Percentiles rank a stretch among this genome's conserved stretches.
Conservation (phyloP, 768 basidiomycete genomes). For the Trametes punicea region DNA sequence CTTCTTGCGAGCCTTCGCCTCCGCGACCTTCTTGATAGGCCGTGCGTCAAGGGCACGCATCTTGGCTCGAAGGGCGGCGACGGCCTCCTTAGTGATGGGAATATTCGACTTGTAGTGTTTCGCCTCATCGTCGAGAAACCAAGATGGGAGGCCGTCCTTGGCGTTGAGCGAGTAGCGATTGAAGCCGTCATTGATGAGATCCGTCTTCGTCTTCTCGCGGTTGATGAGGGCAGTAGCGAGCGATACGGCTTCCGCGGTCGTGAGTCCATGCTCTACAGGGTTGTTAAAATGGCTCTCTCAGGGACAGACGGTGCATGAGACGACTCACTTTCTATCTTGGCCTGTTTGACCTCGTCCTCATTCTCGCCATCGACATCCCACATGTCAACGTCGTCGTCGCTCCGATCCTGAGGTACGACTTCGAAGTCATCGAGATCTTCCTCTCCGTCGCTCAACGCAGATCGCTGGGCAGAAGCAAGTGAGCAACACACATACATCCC, state of each 20-base stretch:
- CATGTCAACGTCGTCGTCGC: constrained; percentile 57
- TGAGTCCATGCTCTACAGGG: constrained; percentile 68
- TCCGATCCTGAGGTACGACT: constrained; percentile 59
- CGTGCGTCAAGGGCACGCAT: constrained; percentile 93
- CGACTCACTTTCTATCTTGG: constrained; percentile 64
- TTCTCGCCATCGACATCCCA: constrained; percentile 85
- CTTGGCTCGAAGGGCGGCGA: constrained; percentile 79
- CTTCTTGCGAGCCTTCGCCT: constrained; percentile 98
- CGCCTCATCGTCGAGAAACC: constrained; percentile 97
- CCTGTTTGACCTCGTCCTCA: constrained; percentile 63
- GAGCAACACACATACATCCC: neutral
- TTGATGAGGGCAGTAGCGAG: constrained; percentile 91
- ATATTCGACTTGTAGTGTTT: constrained; percentile 93
- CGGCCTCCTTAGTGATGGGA: constrained; percentile 95
- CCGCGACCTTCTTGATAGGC: constrained; percentile 98
- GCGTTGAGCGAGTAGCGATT: constrained; percentile 88
- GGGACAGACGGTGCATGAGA: neutral
- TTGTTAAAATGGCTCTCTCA: neutral
- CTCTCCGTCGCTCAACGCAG: constrained; percentile 33
- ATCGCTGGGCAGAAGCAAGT: neutral
- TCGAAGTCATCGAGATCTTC: constrained; percentile 64
- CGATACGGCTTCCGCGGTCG: constrained; percentile 86
- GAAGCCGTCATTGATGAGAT: constrained; percentile 93
- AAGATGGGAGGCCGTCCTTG: constrained; percentile 88
- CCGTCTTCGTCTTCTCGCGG: constrained; percentile 81